Evolutionary conservation across 305 asterid species (phyloP).

Genomic region (Fraxinus sp.): DNA sequence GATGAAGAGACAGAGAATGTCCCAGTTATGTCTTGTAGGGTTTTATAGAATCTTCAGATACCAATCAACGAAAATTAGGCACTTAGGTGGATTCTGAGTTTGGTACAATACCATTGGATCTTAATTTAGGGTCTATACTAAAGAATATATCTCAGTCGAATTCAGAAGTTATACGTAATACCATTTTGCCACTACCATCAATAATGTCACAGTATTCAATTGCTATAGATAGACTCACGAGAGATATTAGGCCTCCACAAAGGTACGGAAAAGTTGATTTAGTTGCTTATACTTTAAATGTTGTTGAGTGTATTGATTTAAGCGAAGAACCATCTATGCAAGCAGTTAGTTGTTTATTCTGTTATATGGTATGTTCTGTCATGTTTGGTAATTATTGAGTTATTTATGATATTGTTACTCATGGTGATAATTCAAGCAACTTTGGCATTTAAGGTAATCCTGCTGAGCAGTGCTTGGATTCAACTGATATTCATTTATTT

Average conservation of each 20-base stretch:
- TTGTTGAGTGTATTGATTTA: neutral
- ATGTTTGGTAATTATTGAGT: neutral
- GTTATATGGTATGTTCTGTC: neutral
- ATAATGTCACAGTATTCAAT: neutral
- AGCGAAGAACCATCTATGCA: neutral
- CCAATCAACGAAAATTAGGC: no score
- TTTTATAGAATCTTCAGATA: no score
- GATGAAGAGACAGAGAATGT: no score
- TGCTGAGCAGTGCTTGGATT: neutral
- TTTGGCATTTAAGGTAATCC: neutral
- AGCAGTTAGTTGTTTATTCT: no score
- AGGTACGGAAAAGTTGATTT: neutral
- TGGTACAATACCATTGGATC: no score
- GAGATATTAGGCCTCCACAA: neutral
- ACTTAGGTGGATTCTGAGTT: no score
- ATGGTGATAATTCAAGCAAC: no score
- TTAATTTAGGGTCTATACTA: no score
- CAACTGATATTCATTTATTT: neutral
- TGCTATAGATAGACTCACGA: neutral
- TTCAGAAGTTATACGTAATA: no score
- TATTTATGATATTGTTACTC: neutral
- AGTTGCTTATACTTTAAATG: neutral
- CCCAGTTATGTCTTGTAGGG: no score
- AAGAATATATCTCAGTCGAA: no score
- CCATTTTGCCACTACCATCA: no score